Conservation (phyloP, 129 eudicot genomes). For the Tagetes patula region DNA sequence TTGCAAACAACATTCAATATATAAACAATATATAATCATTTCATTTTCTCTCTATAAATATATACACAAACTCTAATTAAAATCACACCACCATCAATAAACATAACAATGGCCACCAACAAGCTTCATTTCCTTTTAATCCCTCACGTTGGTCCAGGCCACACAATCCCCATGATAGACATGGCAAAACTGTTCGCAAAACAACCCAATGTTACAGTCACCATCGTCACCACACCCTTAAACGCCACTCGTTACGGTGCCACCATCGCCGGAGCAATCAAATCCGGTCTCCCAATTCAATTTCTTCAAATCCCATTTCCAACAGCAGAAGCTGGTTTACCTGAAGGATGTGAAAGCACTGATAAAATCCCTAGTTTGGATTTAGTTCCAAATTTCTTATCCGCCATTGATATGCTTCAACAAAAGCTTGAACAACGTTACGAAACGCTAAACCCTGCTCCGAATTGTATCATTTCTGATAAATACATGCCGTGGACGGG, state of each 20-base stretch:
- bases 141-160: constrained; percentile 50
- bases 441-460: constrained; percentile 28
- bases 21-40: background rate
- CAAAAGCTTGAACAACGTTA: constrained; percentile 26
- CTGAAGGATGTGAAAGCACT: constrained; percentile 52
- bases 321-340: constrained; percentile 44
- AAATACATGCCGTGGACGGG: constrained; percentile 41
- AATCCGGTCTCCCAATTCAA: constrained; percentile 32
- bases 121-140: constrained; percentile 50
- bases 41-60: background rate
- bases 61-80: background rate
- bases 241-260: constrained; percentile 40
- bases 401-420: constrained; percentile 34
- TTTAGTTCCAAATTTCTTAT: constrained; percentile 21
- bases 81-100: background rate
- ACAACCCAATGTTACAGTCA: constrained; percentile 40
- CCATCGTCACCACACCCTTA: constrained; percentile 50
- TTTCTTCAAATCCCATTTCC: constrained; percentile 45
- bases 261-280: constrained; percentile 9
- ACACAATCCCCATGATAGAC: constrained; percentile 51
- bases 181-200: constrained; percentile 46
- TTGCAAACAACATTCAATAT: background rate
- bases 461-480: constrained; percentile 35
- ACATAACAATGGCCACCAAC: constrained; percentile 6
- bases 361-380: constrained; percentile 44